Evolutionary conservation across 2,329 filamentous ascomycete genomes (phyloP), one percentile per base, ranked within the genome.

Genomic region (Pseudopithomyces maydicus): DNA sequence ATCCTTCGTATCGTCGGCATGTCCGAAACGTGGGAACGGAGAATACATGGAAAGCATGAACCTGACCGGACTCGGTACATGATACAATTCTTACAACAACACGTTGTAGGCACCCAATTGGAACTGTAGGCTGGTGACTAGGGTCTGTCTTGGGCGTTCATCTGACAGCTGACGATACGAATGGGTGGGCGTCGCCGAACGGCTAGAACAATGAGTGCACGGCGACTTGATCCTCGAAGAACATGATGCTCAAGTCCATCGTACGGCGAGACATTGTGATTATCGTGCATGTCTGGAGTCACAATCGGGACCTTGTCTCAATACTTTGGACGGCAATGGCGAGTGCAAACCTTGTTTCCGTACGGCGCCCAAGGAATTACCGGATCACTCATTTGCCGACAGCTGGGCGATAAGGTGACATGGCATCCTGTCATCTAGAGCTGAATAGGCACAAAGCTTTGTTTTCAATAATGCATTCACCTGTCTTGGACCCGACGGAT

Each of bases 91-190:
- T 29, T 29, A 8, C 26, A 29, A 8, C 8, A 29, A 5, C 26
- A 29, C 26, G 26, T 8, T 29, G 26, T 29, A 8, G 4, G 8
- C n/a, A 8, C 32, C 36, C 19, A 50, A 50, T 42, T 19, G 23
- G 22, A 50, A 29, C n/a, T 15, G 11, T 19, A 15, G 33, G n/a
- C 4, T 42, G 14, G 12, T 22, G 17, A 26, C 48, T 43, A 26
- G 38, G 48, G 38, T 35, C 10, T 10, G 48, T 35, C 38, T 17
- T 17, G 48, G 26, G 48, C 36, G 48, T 43, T 20, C 23, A n/a
- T 35, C 38, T 41, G 36, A 51, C 26, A 35, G 38, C 36, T 51
- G 36, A 29, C 29, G 23, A 42, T 42, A 51, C 47, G 47, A 41
- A 36, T n/a, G 23, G 22, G 23, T 17, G 20, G 22, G 48, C 36